Conservation (phyloP, 2,329 filamentous ascomycete species). For the Dactylellina haptotyla region DNA sequence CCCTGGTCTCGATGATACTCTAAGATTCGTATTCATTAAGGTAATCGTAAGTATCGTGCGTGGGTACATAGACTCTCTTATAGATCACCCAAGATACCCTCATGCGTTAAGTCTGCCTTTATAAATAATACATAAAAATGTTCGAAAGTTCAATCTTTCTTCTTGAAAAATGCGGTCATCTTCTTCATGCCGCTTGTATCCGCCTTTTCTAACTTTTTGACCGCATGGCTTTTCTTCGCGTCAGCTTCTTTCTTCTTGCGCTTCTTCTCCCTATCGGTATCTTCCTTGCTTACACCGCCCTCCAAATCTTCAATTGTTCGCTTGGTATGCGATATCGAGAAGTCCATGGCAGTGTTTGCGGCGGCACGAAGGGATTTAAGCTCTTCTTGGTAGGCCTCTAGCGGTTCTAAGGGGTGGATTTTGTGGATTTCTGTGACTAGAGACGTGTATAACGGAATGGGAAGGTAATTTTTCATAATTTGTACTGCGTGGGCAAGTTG, state of each 20-base stretch:
- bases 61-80: not conserved
- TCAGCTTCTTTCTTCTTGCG: constrained; percentile 88
- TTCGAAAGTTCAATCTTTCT: constrained; percentile 61
- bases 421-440: constrained; percentile 8
- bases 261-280: constrained; percentile 78
- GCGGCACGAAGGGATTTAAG: constrained; percentile 64
- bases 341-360: constrained; percentile 75
- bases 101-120: no score
- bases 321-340: constrained; percentile 70
- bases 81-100: not conserved
- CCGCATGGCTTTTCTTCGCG: constrained; percentile 79
- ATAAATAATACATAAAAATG: not conserved
- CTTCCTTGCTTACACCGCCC: constrained; percentile 65
- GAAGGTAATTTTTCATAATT: constrained; percentile 45
- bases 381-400: constrained; percentile 40
- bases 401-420: constrained; percentile 20
- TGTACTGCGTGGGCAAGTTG: constrained; percentile 33
- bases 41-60: no score
- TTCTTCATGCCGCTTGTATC: constrained; percentile 96
- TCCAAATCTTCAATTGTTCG: constrained; percentile 74
- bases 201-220: constrained; percentile 86
- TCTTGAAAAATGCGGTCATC: constrained; percentile 91
- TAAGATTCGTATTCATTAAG: no score
- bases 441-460: constrained; percentile 4
- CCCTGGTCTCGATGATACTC: no score